These are phyloP conservation scores for Copromyces sp. DNA, from an alignment of 495 filamentous ascomycete species.

Conservation along the genomic window DNA sequence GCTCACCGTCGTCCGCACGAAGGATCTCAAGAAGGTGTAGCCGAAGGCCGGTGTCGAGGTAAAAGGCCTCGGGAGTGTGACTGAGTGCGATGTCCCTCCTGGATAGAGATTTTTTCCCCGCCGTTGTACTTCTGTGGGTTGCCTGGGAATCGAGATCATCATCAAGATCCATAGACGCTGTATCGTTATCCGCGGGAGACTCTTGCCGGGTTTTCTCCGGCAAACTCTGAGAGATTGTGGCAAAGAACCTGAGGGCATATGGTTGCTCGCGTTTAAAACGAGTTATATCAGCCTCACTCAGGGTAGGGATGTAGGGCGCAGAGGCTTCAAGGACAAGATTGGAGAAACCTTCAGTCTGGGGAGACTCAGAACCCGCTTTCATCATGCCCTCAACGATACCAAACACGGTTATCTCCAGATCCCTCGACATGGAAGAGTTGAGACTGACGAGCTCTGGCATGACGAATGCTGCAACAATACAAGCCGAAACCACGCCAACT, in stretches of 20 bases:
- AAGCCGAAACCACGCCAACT: slow-evolving; percentile 34
- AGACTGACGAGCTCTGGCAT: slow-evolving; percentile 32
- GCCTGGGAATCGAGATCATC: slow-evolving; percentile 51
- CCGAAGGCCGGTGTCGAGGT: slow-evolving; percentile 29
- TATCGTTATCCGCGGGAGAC: slow-evolving; percentile 14
- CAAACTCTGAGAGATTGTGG: slow-evolving; percentile 35
- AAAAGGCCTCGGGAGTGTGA: slow-evolving; percentile 40
- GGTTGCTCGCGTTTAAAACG: slow-evolving; percentile 20
- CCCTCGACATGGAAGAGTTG: slow-evolving; percentile 29
- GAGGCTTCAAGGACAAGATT: slow-evolving; percentile 24
- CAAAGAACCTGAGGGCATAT: slow-evolving; percentile 28
- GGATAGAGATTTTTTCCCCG: slow-evolving; percentile 26
- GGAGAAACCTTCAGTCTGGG: slow-evolving; percentile 25
- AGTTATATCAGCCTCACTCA: slow-evolving; percentile 20
- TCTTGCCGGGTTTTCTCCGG: slow-evolving; percentile 27
- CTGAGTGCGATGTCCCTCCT: slow-evolving; percentile 38
- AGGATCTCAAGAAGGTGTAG: slow-evolving; percentile 33
- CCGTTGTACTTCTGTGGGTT: slow-evolving; percentile 32
- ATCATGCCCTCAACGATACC: slow-evolving; percentile 24
- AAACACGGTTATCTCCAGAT: slow-evolving; percentile 28
- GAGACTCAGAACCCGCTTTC: slow-evolving; percentile 21
- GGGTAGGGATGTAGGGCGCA: slow-evolving; percentile 29
- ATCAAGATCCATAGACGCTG: slow-evolving; percentile 72
- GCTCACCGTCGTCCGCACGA: slow-evolving; percentile 20
- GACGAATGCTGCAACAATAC: slow-evolving; percentile 31